Base-by-base conservation (phyloP, 2,329 filamentous ascomycete species). In the Exophiala aquamarina region DNA sequence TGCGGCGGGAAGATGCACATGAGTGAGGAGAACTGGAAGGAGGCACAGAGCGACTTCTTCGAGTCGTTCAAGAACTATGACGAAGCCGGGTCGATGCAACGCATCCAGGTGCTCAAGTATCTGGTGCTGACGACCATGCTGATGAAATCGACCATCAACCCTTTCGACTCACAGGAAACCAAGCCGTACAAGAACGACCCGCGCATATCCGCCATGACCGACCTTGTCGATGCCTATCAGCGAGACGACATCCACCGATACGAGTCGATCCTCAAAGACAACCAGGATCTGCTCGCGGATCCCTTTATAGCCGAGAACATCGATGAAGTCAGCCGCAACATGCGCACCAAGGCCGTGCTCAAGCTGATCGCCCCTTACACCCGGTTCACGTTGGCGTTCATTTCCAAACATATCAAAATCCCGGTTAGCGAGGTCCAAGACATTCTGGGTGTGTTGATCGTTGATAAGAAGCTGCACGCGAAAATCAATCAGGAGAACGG, bases 1-100 rank as follows among this genome's bases (percentile, higher is more conserved):
- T 98, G 93, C 66, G 93, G 93, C 62, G 93, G 93, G 60, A 98
- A 98, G 76, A 98, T 98, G 93, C 91, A 97, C 73, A 97, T 98
- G 93, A 93, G 88, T 67, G 93, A 98, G 76, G 93, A 97, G 73
- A 97, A 97, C 67, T 98, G 93, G 93, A 89, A 93, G 66, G 89
- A 91, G 63, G 93, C 93, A 1, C 91, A 97, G 70, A 92, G 84
- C 60, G 93, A 97, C 73, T 98, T 98, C 70, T 96, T 96, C 68
- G 93, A 98, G 68, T 95, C 92, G 1, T 98, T 98, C 75, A 87
- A 91, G 47, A 97, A 96, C 72, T 98, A 97, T 71, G 93, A 98
- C 66, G 93, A 98, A 74, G 93, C 93, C 32, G 93, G 93, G 36
- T 96, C 91, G 19, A 79, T 96, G 61, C 92, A 97, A 68, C 83